A percentile compares a stretch with the other conserved stretches of the same genome.
Conservation (phyloP, 495 filamentous ascomycete species). For the Elasticomyces elasticus region DNA sequence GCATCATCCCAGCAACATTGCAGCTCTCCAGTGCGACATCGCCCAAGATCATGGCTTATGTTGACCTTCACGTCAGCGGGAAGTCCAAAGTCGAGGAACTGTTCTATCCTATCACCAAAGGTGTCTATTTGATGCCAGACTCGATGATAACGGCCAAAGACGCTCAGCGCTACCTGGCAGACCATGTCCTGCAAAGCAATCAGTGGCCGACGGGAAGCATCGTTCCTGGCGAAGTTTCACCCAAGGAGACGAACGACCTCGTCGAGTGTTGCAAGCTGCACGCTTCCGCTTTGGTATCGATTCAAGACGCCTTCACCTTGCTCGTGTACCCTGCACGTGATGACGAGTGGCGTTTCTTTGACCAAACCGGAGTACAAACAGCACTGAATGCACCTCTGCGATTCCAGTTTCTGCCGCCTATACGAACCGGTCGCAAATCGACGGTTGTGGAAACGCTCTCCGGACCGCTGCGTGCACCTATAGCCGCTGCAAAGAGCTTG, state of each 20-base stretch:
- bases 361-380: background rate
- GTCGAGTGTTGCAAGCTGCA: constrained; percentile 7
- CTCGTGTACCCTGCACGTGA: constrained; percentile 2
- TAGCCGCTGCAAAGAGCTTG: background rate
- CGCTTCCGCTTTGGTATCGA: constrained; percentile 1
- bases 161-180: background rate
- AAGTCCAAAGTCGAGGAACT: background rate
- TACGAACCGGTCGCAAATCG: background rate
- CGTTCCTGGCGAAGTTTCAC: background rate
- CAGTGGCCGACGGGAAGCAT: constrained; percentile 6
- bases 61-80: background rate
- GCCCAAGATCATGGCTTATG: background rate
- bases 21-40: background rate
- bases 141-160: constrained; percentile 5
- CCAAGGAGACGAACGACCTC: background rate
- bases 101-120: constrained; percentile 5
- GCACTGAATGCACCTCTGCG: background rate
- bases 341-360: constrained; percentile 11
- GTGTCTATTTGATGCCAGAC: constrained; percentile 2
- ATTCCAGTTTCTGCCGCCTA: constrained; percentile 4
- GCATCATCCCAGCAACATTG: too few relatives aligned
- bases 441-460: background rate
- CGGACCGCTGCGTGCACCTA: background rate
- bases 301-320: constrained; percentile 11
- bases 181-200: background rate